These are phyloP conservation scores for Cornus controversa DNA, from an alignment of 148 eudicot species.

Conservation along the genomic window DNA sequence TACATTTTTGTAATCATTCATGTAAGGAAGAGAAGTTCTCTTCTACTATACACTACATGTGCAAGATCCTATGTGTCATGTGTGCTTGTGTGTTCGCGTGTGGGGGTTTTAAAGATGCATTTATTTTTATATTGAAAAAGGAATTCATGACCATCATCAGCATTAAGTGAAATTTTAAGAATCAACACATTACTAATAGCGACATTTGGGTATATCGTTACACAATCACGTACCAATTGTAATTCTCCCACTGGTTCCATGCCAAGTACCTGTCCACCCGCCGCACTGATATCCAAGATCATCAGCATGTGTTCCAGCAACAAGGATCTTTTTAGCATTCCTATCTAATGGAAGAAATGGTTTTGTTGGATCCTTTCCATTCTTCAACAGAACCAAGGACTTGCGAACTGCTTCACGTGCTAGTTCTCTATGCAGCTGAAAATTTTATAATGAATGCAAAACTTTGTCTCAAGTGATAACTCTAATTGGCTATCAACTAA, in stretches of 20 bases:
- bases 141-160: not conserved
- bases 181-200: not conserved
- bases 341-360: conserved; percentile 76
- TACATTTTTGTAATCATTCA: not conserved
- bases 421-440: conserved; percentile 80
- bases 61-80: too few species aligned
- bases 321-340: conserved; percentile 67
- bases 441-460: not conserved
- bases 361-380: conserved; percentile 68
- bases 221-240: conserved; percentile 64
- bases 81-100: not conserved
- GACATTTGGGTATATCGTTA: not conserved
- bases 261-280: conserved; percentile 88
- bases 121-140: too few species aligned
- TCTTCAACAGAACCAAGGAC: conserved; percentile 83
- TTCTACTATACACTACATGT: too few species aligned
- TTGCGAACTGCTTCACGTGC: conserved; percentile 96
- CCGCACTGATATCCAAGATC: conserved; percentile 98
- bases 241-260: conserved; percentile 79
- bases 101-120: not conserved
- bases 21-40: not conserved
- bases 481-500: not conserved
- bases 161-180: not conserved
- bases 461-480: not conserved
- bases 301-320: conserved; percentile 94